Conservation (phyloP, 2,329 filamentous ascomycete species). For the Alternaria arbusti region DNA sequence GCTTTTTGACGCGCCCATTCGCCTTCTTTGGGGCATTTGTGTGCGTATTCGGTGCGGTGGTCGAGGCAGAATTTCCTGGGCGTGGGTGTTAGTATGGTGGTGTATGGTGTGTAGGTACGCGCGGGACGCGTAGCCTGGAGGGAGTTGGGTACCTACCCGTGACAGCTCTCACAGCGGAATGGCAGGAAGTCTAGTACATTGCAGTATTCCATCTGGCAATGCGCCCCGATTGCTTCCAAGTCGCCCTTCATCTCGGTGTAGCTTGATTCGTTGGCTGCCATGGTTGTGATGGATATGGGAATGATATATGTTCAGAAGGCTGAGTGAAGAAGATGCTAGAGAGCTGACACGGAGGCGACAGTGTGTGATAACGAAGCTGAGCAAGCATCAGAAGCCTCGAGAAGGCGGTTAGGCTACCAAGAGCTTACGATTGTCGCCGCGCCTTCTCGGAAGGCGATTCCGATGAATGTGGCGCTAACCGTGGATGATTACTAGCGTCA, state of each 20-base stretch:
- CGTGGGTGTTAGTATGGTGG: constrained; percentile 21
- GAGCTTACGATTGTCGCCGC: constrained; percentile 20
- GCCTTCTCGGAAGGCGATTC: constrained; percentile 10
- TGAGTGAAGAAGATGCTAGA: background rate
- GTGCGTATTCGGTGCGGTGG: constrained; percentile 84
- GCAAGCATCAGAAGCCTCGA: constrained; percentile 26
- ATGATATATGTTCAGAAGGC: background rate
- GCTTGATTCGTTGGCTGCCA: constrained; percentile 47
- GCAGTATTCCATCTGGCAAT: constrained; percentile 92
- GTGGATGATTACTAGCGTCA: constrained; percentile 2
- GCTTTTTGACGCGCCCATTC: constrained; percentile 60
- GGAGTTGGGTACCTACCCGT: too few species aligned
- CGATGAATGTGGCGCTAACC: background rate
- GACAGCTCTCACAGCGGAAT: constrained; percentile 90
- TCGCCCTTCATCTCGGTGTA: constrained; percentile 77
- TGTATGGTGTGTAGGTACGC: background rate
- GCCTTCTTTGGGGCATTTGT: constrained; percentile 69
- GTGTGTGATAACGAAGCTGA: constrained; percentile 5
- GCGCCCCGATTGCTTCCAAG: constrained; percentile 82
- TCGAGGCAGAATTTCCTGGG: constrained; percentile 85
- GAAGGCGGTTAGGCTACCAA: constrained; percentile 19
- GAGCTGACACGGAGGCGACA: background rate
- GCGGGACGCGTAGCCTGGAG: background rate
- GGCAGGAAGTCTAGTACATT: constrained; percentile 95
- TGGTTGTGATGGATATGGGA: constrained; percentile 6